Evolutionary conservation across 495 filamentous ascomycete species (phyloP).

Genomic region (Aspergillus egyptiacus): DNA sequence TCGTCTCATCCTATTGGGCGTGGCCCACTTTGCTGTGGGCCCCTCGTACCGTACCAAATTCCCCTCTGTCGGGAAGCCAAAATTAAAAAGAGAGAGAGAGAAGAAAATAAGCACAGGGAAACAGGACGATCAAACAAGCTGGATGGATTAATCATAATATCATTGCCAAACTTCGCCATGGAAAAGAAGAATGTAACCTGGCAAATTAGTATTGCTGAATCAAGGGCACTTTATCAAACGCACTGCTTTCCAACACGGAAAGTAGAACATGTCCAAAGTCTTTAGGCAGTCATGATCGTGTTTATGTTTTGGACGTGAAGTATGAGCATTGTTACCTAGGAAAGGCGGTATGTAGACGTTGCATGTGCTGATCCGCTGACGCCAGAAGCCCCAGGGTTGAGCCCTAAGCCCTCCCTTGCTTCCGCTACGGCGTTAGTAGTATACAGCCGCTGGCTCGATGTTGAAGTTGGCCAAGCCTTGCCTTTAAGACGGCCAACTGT

Average conservation of each 20-base stretch:
- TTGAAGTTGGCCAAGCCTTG: too few species aligned
- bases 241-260: slow-evolving; percentile 11
- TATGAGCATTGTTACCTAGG: slow-evolving; percentile 11
- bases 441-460: too few species aligned
- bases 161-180: not conserved
- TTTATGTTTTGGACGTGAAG: slow-evolving; percentile 6
- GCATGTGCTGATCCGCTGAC: slow-evolving; percentile 23
- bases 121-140: not conserved
- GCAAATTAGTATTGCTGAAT: not conserved
- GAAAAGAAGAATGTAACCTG: not conserved
- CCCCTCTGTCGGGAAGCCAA: slow-evolving; percentile 23
- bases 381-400: slow-evolving; percentile 22
- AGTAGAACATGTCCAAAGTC: slow-evolving; percentile 18
- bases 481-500: too few species aligned
- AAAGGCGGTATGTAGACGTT: slow-evolving; percentile 7
- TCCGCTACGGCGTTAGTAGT: too few species aligned
- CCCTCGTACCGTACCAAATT: slow-evolving; percentile 25
- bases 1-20: slow-evolving; percentile 16
- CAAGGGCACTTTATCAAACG: not conserved
- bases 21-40: slow-evolving; percentile 10
- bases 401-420: slow-evolving; percentile 30
- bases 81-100: slow-evolving; percentile 15
- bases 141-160: slow-evolving; percentile 1
- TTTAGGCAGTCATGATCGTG: slow-evolving; percentile 18
- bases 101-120: slow-evolving; percentile 16